A percentile compares a stretch with the other conserved stretches of the same genome.
phyloP scores from a whole-genome alignment of 305 asterid genomes.

The Coffea humblotiana region DNA sequence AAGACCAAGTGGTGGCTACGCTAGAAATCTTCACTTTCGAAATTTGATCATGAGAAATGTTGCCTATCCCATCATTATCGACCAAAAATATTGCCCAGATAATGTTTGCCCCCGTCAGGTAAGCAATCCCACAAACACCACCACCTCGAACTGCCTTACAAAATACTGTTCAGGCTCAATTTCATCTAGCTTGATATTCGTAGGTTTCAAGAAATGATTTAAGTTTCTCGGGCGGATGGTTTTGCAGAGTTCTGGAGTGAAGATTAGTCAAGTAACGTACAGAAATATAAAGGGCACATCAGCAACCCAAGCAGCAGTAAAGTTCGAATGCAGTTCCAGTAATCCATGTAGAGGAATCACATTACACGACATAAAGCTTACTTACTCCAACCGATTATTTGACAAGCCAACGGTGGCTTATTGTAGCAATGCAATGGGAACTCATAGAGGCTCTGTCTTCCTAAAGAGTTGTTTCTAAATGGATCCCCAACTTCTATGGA shows the following conservation, averaged over 20 bases:
- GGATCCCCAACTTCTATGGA: too few species aligned
- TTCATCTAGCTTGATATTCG: too few species aligned
- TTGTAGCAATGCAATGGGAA: constrained; percentile 62
- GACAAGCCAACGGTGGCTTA: constrained; percentile 44
- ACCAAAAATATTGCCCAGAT: constrained; percentile 65
- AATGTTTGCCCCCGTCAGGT: constrained; percentile 58
- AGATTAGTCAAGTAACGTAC: constrained; percentile 56
- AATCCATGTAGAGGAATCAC: constrained; percentile 64
- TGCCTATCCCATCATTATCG: constrained; percentile 66
- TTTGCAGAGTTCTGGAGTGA: constrained; percentile 61
- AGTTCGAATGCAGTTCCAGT: constrained; percentile 58
- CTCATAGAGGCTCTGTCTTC: constrained; percentile 38
- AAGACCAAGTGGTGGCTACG: constrained; percentile 56
- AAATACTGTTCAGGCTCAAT: too few species aligned
- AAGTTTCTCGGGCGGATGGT: too few species aligned
- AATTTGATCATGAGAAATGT: constrained; percentile 66
- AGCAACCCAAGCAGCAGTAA: constrained; percentile 62
- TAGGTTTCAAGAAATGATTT: too few species aligned
- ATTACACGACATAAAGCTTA: constrained; percentile 54
- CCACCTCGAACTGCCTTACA: too few species aligned
- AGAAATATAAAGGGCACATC: constrained; percentile 71
- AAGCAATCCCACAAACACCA: not conserved
- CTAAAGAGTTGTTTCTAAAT: constrained; percentile 59
- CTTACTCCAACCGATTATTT: constrained; percentile 30
- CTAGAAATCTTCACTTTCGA: constrained; percentile 47